phyloP scores from a whole-genome alignment of 306 rosid species.

The Sindora glabra region DNA sequence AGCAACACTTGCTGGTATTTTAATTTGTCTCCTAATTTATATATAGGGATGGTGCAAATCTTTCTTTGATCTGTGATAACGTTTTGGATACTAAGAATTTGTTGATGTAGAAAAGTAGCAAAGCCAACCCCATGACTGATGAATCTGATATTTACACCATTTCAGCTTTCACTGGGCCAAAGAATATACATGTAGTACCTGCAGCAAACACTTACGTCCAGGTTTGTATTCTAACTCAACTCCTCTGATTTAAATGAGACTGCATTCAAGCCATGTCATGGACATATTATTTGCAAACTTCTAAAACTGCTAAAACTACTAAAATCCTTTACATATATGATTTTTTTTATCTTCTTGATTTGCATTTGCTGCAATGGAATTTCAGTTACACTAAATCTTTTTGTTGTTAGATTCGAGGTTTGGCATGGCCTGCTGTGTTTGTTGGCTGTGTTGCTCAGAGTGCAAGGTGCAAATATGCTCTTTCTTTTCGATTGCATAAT shows the following conservation, averaged over 20 bases:
- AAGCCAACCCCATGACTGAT: too few species aligned
- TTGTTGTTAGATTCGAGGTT: conserved; percentile 41
- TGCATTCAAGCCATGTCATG: too few species aligned
- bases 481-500: neutral
- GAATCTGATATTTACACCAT: too few species aligned
- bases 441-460: conserved; percentile 53
- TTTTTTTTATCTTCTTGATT: neutral
- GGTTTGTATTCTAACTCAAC: conserved; percentile 29
- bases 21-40: neutral
- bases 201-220: conserved; percentile 51
- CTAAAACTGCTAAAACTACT: too few species aligned
- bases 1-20: neutral
- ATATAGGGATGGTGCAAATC: neutral
- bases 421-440: conserved; percentile 58
- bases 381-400: neutral
- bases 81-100: too few species aligned
- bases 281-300: too few species aligned
- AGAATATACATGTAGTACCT: conserved; percentile 32
- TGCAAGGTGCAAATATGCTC: conserved; percentile 30
- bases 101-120: too few species aligned
- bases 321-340: too few species aligned
- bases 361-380: too few species aligned
- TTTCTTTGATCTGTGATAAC: neutral
- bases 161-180: conserved; percentile 46
- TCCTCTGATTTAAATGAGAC: too few species aligned